A percentile compares a stretch with the other conserved stretches of the same genome.
phyloP scores from a whole-genome alignment of 2,329 filamentous ascomycete species.

The Xylaria sp. region DNA sequence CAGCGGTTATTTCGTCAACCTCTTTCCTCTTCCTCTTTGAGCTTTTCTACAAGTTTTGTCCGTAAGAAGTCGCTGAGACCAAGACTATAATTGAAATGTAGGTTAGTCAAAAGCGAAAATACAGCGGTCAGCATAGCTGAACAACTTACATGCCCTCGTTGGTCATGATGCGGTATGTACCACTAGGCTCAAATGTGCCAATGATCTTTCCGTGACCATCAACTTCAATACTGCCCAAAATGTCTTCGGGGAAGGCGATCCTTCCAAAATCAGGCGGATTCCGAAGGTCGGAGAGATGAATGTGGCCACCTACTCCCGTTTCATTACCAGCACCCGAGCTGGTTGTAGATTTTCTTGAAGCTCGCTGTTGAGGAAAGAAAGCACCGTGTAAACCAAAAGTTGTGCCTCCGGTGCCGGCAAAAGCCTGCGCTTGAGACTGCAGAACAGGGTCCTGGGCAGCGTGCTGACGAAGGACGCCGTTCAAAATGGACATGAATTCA shows the following conservation, averaged over 20 bases:
- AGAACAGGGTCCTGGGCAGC: slow-evolving; percentile 67
- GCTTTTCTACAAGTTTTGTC: slow-evolving; percentile 63
- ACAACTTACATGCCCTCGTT: slow-evolving; percentile 73
- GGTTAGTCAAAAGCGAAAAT: slow-evolving; percentile 24
- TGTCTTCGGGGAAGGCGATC: slow-evolving; percentile 76
- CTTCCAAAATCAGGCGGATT: slow-evolving; percentile 74
- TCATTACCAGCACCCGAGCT: slow-evolving; percentile 57
- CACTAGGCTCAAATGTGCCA: slow-evolving; percentile 67
- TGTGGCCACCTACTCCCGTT: slow-evolving; percentile 68
- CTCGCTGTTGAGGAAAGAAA: slow-evolving; percentile 58
- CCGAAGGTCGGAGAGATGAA: slow-evolving; percentile 72
- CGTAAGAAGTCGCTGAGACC: slow-evolving; percentile 65
- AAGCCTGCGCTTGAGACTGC: slow-evolving; percentile 66
- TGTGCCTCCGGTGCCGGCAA: slow-evolving; percentile 67
- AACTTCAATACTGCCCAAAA: slow-evolving; percentile 74
- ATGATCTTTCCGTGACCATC: slow-evolving; percentile 66
- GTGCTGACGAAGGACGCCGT: slow-evolving; percentile 65
- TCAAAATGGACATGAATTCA: slow-evolving; percentile 67
- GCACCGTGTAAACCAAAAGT: slow-evolving; percentile 63
- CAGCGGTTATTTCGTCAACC: slow-evolving; percentile 19
- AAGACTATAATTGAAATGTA: slow-evolving; percentile 52
- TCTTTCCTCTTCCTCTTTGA: slow-evolving; percentile 62
- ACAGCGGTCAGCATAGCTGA: not conserved
- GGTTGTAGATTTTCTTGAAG: slow-evolving; percentile 44
- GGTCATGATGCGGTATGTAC: slow-evolving; percentile 72